These are phyloP conservation scores for Citrus medica DNA, from an alignment of 345 rosid species.

Conservation along the genomic window DNA sequence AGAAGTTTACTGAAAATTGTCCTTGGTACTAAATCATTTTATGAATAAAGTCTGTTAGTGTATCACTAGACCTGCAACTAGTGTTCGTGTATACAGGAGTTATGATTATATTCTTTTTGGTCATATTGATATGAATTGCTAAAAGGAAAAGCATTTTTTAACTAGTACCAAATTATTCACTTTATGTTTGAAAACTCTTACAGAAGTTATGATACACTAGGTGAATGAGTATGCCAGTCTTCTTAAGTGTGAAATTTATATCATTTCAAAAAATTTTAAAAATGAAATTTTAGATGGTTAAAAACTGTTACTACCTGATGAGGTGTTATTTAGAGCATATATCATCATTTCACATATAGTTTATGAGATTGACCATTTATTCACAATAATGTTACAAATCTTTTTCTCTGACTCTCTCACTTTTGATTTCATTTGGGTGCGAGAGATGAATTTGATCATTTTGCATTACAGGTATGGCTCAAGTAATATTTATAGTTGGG, in stretches of 20 bases:
- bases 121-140: background rate
- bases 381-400: background rate
- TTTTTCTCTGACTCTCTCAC: background rate
- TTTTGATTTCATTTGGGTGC: background rate
- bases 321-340: background rate
- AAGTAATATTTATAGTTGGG: conserved; percentile 39
- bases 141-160: background rate
- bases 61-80: background rate
- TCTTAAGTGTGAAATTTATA: background rate
- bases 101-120: background rate
- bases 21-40: background rate
- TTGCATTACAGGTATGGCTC: conserved; percentile 42
- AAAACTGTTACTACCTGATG: background rate
- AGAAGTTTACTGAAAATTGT: background rate
- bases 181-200: background rate
- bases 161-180: background rate
- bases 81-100: background rate
- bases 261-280: too few relatives aligned
- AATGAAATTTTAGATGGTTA: background rate
- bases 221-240: background rate
- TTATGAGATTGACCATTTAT: background rate
- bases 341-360: background rate
- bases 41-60: background rate
- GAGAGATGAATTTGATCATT: conserved; percentile 3
- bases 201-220: background rate